Conservation (phyloP, 1,284 basidiomycete genomes). For the Lignosus rhinocerotis region DNA sequence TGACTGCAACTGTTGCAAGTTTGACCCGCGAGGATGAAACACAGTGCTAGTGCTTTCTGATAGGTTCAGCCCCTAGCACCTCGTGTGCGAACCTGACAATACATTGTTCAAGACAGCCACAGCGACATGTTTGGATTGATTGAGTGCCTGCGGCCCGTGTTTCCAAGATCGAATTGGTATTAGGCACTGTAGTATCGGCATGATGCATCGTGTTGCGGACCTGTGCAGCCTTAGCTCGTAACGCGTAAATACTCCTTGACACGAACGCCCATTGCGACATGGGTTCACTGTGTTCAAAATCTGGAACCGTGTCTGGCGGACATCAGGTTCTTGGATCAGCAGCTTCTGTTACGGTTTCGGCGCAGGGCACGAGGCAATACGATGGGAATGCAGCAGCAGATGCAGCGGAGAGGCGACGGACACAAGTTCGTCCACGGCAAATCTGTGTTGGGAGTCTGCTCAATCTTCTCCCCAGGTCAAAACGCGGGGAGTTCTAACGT, state of each 20-base stretch:
- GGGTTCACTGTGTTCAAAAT: slow-evolving; percentile 72
- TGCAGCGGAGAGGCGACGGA: slow-evolving; percentile 66
- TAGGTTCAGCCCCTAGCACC: neutral
- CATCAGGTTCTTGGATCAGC: slow-evolving; percentile 50
- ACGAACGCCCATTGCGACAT: slow-evolving; percentile 36
- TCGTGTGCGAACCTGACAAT: neutral
- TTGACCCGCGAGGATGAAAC: no score
- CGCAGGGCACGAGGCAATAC: slow-evolving; percentile 34
- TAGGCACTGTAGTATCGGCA: neutral
- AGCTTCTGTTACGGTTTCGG: slow-evolving; percentile 1
- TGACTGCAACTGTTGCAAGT: neutral
- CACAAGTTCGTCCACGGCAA: slow-evolving; percentile 50
- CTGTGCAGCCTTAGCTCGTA: slow-evolving; percentile 4
- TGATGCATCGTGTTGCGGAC: neutral
- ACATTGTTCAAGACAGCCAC: neutral
- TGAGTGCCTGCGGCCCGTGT: neutral
- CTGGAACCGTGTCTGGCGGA: slow-evolving; percentile 48
- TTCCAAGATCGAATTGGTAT: neutral
- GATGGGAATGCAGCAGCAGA: slow-evolving; percentile 64
- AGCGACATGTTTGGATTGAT: neutral
- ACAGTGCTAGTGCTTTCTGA: neutral
- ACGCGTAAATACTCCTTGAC: slow-evolving; percentile 13
- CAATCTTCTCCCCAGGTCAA: slow-evolving; percentile 42
- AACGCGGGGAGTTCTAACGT: slow-evolving; percentile 54
- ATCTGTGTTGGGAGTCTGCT: slow-evolving; percentile 18